Evolutionary conservation across 2,329 filamentous ascomycete species (phyloP).

Genomic region (Rhynchosporium secalis): DNA sequence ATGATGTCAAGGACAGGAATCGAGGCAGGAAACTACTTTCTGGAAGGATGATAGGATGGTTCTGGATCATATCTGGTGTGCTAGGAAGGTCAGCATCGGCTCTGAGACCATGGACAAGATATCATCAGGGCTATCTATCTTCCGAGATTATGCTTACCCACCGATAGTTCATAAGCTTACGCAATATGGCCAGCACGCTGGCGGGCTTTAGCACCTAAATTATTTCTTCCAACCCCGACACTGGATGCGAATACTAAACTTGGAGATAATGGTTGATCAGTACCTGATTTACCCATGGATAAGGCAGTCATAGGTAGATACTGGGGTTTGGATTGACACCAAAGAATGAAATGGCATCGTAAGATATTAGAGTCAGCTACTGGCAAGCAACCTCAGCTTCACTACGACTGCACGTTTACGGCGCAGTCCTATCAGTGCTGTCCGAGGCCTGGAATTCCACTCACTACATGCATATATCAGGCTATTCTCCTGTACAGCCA

Average conservation of each 20-base stretch:
- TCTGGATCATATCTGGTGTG: constrained; percentile 1
- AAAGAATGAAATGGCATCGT: background rate
- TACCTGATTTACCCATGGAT: background rate
- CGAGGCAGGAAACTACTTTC: background rate
- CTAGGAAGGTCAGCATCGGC: background rate
- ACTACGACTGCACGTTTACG: background rate
- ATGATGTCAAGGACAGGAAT: background rate
- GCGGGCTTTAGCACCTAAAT: background rate
- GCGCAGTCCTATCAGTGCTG: background rate
- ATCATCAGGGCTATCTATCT: background rate
- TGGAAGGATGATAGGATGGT: background rate
- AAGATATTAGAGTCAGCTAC: background rate
- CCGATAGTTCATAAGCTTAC: background rate
- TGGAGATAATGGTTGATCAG: background rate
- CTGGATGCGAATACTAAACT: background rate
- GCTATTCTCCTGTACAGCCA: background rate
- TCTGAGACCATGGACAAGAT: background rate
- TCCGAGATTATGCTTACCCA: background rate
- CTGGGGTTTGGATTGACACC: background rate
- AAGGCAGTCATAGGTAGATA: background rate
- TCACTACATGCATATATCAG: background rate
- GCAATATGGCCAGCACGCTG: background rate
- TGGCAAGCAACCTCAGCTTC: background rate
- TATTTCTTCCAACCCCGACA: background rate
- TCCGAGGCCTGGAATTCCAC: background rate